Conservation (phyloP, 305 asterid species). For the Fraxinus sp. region DNA sequence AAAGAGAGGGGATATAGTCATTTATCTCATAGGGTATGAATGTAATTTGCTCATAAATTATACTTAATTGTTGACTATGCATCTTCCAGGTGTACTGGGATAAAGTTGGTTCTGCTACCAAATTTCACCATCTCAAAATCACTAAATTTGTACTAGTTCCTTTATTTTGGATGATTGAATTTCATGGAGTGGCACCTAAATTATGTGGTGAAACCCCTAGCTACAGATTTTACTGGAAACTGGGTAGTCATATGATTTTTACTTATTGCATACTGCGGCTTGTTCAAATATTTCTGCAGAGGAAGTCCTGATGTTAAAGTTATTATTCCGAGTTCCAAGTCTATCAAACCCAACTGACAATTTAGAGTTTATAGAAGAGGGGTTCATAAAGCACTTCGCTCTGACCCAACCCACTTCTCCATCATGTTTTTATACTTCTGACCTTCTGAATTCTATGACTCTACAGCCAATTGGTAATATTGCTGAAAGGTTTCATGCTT, state of each 20-base stretch:
- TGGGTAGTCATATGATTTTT: background rate
- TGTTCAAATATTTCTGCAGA: background rate
- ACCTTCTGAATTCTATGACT: constrained; percentile 20
- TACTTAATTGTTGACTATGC: background rate
- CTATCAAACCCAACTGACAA: background rate
- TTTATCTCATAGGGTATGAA: background rate
- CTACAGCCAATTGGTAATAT: constrained; percentile 81
- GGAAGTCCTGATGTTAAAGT: background rate
- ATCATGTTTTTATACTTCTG: constrained; percentile 22
- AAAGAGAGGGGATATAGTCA: background rate
- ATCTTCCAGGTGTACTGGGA: background rate
- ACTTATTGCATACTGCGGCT: background rate
- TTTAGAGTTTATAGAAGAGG: background rate
- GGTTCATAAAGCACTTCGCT: background rate
- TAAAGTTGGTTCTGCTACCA: background rate
- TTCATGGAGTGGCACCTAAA: background rate
- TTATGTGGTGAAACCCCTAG: background rate
- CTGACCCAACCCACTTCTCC: constrained; percentile 5
- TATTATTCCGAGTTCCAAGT: background rate
- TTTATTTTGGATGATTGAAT: background rate
- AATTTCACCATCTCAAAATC: background rate
- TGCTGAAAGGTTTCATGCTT: constrained; percentile 77
- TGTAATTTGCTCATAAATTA: background rate
- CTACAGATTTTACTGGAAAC: background rate
- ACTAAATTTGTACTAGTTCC: background rate